phyloP scores from a whole-genome alignment of 768 basidiomycete genomes.

The Leccinum incarnatum region DNA sequence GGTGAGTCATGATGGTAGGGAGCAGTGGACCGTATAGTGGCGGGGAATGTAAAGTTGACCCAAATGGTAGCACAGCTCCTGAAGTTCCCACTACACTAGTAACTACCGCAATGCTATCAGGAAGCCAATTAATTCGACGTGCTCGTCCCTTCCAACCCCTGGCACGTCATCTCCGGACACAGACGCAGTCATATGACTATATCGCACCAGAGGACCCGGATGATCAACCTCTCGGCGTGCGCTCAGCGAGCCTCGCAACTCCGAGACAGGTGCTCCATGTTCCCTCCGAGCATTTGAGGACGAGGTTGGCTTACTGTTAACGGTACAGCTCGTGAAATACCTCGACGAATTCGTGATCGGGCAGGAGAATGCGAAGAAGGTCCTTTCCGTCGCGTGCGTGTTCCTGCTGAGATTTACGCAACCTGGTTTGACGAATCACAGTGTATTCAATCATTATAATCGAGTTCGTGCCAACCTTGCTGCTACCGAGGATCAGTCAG shows the following conservation, averaged over 20 bases:
- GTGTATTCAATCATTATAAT: constrained; percentile 94
- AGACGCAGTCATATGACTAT: constrained; percentile 50
- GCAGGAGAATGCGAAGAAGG: constrained; percentile 90
- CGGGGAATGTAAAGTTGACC: not conserved
- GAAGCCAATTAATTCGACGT: constrained; percentile 23
- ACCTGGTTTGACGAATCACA: constrained; percentile 29
- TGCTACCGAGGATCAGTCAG: constrained; percentile 40
- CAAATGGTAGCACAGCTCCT: not conserved
- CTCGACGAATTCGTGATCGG: constrained; percentile 89
- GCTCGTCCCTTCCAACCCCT: constrained; percentile 28
- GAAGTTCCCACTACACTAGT: not conserved
- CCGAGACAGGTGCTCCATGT: constrained; percentile 44
- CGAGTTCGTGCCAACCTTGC: constrained; percentile 73
- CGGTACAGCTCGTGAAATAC: constrained; percentile 70
- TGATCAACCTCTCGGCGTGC: constrained; percentile 29
- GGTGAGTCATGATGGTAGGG: constrained; percentile 40
- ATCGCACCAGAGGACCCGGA: constrained; percentile 30
- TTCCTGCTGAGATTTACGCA: not conserved
- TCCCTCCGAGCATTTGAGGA: not conserved
- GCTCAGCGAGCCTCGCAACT: constrained; percentile 55
- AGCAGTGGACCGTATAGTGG: not conserved
- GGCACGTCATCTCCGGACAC: constrained; percentile 49
- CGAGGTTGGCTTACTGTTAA: constrained; percentile 10
- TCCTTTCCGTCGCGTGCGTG: constrained; percentile 89
- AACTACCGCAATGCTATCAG: constrained; percentile 16